phyloP scores from a whole-genome alignment of 2,329 filamentous ascomycete species.

The Madurella fahalii region DNA sequence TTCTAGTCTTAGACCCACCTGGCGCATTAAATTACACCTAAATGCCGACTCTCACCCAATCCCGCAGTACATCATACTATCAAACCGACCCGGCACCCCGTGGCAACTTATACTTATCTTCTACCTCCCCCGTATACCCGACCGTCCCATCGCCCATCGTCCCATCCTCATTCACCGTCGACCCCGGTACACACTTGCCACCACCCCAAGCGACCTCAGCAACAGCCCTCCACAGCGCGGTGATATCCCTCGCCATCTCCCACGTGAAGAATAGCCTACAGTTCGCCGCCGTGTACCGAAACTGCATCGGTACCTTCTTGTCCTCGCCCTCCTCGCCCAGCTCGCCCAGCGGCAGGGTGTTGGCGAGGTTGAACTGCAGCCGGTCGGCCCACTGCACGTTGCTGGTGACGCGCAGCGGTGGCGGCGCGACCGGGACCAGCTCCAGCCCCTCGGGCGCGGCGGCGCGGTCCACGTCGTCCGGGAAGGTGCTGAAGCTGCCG shows the following conservation, averaged over 20 bases:
- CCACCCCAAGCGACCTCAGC: slow-evolving; percentile 35
- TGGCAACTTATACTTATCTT: slow-evolving; percentile 4
- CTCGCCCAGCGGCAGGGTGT: neutral
- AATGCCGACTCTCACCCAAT: too few relatives aligned
- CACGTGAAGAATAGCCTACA: slow-evolving; percentile 55
- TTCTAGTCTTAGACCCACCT: too few relatives aligned
- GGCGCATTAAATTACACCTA: too few relatives aligned
- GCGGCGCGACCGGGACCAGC: neutral
- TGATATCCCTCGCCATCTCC: slow-evolving; percentile 45
- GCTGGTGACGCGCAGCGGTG: neutral
- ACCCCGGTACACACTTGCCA: slow-evolving; percentile 14
- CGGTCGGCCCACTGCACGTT: neutral
- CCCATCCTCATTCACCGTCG: slow-evolving; percentile 9
- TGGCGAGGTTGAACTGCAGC: slow-evolving; percentile 9
- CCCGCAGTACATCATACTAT: too few relatives aligned
- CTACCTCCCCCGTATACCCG: slow-evolving; percentile 3
- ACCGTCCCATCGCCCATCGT: slow-evolving; percentile 9
- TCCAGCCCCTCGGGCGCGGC: neutral
- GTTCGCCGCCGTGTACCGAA: slow-evolving; percentile 53
- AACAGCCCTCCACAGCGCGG: slow-evolving; percentile 45
- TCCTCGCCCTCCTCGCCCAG: slow-evolving; percentile 1
- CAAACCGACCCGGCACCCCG: too few relatives aligned
- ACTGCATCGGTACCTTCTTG: slow-evolving; percentile 46
- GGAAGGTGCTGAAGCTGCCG: slow-evolving; percentile 26
- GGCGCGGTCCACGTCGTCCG: neutral